Conservation (phyloP, 1,284 basidiomycete genomes). For the Leccinum brunneo-olivaceum region DNA sequence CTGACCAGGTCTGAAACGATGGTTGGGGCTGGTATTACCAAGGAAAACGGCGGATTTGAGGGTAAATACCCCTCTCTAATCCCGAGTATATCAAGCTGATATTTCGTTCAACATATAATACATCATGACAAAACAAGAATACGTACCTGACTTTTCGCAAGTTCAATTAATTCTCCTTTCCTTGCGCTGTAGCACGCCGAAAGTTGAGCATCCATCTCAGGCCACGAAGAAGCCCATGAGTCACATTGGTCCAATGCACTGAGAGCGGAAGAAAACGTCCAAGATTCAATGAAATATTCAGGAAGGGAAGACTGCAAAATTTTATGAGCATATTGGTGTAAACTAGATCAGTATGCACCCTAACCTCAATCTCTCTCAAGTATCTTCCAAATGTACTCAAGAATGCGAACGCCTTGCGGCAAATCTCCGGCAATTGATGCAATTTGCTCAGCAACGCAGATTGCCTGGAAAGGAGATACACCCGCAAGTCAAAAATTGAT, state of each 20-base stretch:
- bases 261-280: constrained; percentile 89
- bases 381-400: constrained; percentile 77
- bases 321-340: constrained; percentile 11
- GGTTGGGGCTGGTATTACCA: constrained; percentile 27
- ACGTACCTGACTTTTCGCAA: constrained; percentile 74
- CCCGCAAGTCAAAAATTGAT: constrained; percentile 89
- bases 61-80: constrained; percentile 70
- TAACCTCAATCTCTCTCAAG: constrained; percentile 70
- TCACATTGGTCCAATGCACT: constrained; percentile 84
- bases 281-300: constrained; percentile 81
- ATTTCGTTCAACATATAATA: constrained; percentile 11
- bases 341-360: constrained; percentile 17
- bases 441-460: constrained; percentile 72
- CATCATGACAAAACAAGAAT: not conserved
- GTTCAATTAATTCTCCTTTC: constrained; percentile 78
- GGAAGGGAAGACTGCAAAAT: constrained; percentile 58
- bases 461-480: constrained; percentile 87
- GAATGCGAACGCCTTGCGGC: constrained; percentile 63
- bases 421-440: constrained; percentile 63
- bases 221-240: constrained; percentile 52
- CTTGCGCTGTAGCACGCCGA: constrained; percentile 53
- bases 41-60: constrained; percentile 62
- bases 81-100: constrained; percentile 78
- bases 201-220: constrained; percentile 39
- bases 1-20: constrained; percentile 13